Evolutionary conservation across 192 early-diverging fungal species (phyloP), one percentile per base, ranked within the genome.

Genomic region (Helicostylum pulchrum): DNA sequence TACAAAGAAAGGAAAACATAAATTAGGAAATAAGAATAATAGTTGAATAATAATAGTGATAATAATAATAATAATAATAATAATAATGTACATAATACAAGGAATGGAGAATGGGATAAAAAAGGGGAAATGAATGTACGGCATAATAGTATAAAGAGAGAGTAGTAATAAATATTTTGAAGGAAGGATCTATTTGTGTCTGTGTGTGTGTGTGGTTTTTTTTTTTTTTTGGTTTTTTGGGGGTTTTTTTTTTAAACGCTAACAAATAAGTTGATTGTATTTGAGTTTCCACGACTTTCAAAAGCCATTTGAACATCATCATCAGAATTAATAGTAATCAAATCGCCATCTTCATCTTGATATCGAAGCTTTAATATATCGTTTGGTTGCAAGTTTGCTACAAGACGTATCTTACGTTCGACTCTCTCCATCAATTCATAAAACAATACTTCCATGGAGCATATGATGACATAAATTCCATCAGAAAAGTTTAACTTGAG

Each of bases 301-400:
- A 99, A 95, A 6, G 93, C 95, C 87, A 95, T 77, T 49, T 83
- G 86, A 31, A 99, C 90, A 68, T 99, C 96, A 54, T 94, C 93
- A 71, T 96, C 88, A 17, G 85, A 88, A 63, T 89, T 88, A 49
- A 99, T 86, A 43, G 85, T 86, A 19, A 95, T 87, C 70, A 88
- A 85, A 67, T 97, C 94, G 45, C 92, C 90, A 68, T 96, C 95
- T 74, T 97, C 94, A 67, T 99, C 95, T 70, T 88, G 85, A 69
- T 98, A 97, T 67, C 86, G 84, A 61, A 99, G 87, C 49, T 85
- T 82, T 69, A 89, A 52, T 82, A 76, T 56, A 73, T 80, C 53
- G 68, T 77, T 75, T 44, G 80, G 80, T 31, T 80, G 80, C 34
- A 78, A 80, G 30, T 83, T 85, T 36, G 82, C 86, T 53, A 92